These are phyloP conservation scores for Hypoxylon crocopeplum DNA, from an alignment of 495 filamentous ascomycete genomes.

Conservation along the genomic window DNA sequence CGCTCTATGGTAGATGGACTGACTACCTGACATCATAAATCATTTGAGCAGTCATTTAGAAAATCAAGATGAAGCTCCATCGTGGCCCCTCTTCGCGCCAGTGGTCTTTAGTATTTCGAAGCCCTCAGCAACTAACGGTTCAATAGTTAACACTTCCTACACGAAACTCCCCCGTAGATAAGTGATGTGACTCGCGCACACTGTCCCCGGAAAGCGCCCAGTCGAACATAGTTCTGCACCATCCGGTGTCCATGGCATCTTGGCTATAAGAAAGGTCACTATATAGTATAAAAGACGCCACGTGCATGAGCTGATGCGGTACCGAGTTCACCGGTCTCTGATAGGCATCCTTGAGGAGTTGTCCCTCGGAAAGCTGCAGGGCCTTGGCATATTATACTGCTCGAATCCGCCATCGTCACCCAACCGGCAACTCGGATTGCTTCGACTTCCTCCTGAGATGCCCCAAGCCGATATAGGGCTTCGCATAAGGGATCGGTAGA, in stretches of 20 bases:
- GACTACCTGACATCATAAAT: no score
- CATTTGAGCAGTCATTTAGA: no score
- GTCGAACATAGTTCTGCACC: conserved; percentile 9
- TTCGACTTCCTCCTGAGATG: neutral
- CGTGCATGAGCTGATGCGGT: conserved; percentile 29
- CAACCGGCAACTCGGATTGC: conserved; percentile 2
- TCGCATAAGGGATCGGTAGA: neutral
- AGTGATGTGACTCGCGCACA: no score
- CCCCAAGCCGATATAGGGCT: neutral
- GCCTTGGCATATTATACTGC: conserved; percentile 11
- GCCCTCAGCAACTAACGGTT: conserved; percentile 6
- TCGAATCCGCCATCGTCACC: neutral
- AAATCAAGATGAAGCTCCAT: neutral
- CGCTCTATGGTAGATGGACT: neutral
- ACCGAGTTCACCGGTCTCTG: conserved; percentile 11
- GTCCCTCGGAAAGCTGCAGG: conserved; percentile 38
- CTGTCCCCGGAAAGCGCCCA: conserved; percentile 29
- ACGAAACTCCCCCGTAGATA: neutral
- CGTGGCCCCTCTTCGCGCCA: neutral
- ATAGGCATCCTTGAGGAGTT: conserved; percentile 25
- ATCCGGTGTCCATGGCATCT: conserved; percentile 22
- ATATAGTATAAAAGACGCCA: conserved; percentile 29
- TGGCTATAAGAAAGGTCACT: conserved; percentile 24
- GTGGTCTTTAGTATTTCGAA: neutral
- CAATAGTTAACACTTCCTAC: conserved; percentile 3